Base-by-base conservation (phyloP, 2,329 filamentous ascomycete species). In the Fusarium neocosmosporiellum region DNA sequence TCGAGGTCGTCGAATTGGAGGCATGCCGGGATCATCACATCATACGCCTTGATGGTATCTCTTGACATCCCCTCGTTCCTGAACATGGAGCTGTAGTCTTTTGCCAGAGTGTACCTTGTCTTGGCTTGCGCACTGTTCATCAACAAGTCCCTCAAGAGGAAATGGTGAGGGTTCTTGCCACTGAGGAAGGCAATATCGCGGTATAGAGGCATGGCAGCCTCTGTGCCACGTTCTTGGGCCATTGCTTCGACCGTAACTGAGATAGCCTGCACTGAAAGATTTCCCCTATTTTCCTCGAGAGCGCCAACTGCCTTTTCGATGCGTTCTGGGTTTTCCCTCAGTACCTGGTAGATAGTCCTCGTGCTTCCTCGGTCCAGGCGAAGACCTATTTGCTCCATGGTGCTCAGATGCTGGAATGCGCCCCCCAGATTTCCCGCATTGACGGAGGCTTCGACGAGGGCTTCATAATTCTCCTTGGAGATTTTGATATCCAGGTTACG, bases 381-480 rank as follows among this genome's bases (percentile, higher is more conserved):
- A 7, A 90, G 68, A 13, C 78, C 79, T 34, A 67, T 75, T 67
- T 89, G 86, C 24, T 88, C 83, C 92, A 97, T 96, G 78, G 94
- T 91, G 72, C 89, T 89, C 18, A 98, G 85, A 2, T 93, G 87
- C 43, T 89, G 88, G 37, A 98, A 86, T 0, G 93, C 92, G 29
- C 90, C 89, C 27, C 84, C 82, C 9, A 96, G 77, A 71, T 96
- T 90, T 2, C 86, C 85, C 5, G 80, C 77, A 5, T 84, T 83
- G 13, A 90, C 85, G 78, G 97, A 94, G 5, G 92, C 88, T 65
- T 94, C 90, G 8, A 95, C 84, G 31, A 98, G 86, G 31, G 92
- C 88, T 80, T 97, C 94, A 81, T 96, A 97, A 79, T 98, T 94
- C 70, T 92, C 87, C 7, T 88, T 81, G 10, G 87, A 84, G 39